Conservation (phyloP, 1,284 basidiomycete genomes). For the Wolfiporia cocos region DNA sequence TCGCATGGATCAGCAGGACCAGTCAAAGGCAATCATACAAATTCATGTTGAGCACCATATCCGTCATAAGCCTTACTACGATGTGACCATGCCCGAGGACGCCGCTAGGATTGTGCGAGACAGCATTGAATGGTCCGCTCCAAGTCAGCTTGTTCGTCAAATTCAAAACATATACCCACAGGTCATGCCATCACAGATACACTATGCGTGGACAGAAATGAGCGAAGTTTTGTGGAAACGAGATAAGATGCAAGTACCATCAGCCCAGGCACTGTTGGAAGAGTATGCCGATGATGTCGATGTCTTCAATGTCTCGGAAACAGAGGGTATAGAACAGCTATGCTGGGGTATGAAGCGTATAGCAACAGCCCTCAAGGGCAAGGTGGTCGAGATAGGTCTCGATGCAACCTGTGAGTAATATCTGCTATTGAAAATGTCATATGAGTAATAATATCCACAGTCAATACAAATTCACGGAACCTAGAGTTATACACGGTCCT, state of each 20-base stretch:
- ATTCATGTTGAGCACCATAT: conserved; percentile 15
- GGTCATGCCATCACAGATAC: conserved; percentile 19
- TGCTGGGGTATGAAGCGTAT: conserved; percentile 23
- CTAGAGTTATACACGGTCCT: conserved; percentile 27
- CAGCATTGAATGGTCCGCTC: neutral
- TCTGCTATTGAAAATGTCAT: neutral
- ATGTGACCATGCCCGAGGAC: conserved; percentile 20
- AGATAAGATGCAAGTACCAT: conserved; percentile 19
- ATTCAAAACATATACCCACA: conserved; percentile 12
- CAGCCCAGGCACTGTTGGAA: conserved; percentile 19
- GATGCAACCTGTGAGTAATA: conserved; percentile 26
- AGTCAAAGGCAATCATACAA: conserved; percentile 1
- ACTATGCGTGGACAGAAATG: conserved; percentile 19
- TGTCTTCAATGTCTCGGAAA: conserved; percentile 12
- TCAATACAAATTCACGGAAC: conserved; percentile 25
- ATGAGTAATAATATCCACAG: conserved; percentile 10
- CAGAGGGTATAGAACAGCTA: conserved; percentile 20
- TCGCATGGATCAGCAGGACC: neutral
- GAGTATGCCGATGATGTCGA: conserved; percentile 20
- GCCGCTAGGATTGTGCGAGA: conserved; percentile 14
- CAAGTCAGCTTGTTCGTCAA: neutral
- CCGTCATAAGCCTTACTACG: conserved; percentile 18
- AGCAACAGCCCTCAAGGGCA: conserved; percentile 11
- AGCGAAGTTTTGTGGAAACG: conserved; percentile 24
- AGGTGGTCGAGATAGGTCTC: conserved; percentile 22